Conservation (phyloP, 1,284 basidiomycete genomes). For the Cryptococcus hybrid region DNA sequence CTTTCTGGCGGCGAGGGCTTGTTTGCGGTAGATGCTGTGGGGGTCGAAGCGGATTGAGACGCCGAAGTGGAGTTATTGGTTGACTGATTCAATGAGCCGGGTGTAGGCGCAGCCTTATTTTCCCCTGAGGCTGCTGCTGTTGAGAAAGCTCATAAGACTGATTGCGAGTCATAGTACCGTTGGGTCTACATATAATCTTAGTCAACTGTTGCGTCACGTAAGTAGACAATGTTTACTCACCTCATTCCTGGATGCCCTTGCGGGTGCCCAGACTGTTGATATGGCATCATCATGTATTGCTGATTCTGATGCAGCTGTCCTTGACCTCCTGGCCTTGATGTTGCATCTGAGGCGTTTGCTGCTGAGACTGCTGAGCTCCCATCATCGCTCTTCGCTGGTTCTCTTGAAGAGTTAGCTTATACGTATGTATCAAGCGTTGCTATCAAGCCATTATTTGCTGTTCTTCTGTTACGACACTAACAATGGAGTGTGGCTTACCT, state of each 20-base stretch:
- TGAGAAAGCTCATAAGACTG: neutral
- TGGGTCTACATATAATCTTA: neutral
- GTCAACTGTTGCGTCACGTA: neutral
- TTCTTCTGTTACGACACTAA: neutral
- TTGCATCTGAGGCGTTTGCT: conserved; percentile 7
- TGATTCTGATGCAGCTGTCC: conserved; percentile 12
- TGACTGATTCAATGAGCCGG: neutral
- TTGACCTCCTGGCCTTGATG: conserved; percentile 13
- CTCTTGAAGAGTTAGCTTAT: conserved; percentile 25
- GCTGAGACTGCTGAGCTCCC: conserved; percentile 8
- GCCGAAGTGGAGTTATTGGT: neutral
- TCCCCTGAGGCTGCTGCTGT: neutral
- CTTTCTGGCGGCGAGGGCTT: conserved; percentile 36
- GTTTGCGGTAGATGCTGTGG: neutral
- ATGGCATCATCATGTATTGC: conserved; percentile 12
- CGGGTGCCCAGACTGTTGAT: neutral
- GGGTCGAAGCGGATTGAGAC: neutral
- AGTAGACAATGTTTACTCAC: neutral
- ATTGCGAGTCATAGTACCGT: neutral
- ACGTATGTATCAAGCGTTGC: conserved; percentile 28
- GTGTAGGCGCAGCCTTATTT: neutral
- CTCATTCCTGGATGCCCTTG: neutral
- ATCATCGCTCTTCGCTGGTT: conserved; percentile 27
- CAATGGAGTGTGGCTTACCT: conserved; percentile 19
- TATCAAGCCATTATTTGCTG: conserved; percentile 4